Evolutionary conservation across 495 filamentous ascomycete species (phyloP).

Genomic region (Annulohypoxylon moriforme): DNA sequence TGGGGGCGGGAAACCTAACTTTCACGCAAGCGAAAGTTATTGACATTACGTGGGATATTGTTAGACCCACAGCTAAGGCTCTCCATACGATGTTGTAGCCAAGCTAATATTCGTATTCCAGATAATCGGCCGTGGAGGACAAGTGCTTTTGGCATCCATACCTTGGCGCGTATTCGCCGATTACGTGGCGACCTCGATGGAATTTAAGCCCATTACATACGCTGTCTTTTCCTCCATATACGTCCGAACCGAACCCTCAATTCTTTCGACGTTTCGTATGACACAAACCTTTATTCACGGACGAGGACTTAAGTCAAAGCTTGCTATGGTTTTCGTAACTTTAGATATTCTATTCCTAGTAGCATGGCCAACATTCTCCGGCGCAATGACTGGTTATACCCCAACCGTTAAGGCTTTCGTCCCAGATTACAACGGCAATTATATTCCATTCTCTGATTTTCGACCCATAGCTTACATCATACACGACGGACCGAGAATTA

Average conservation of each 20-base stretch:
- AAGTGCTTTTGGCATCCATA: conserved; percentile 37
- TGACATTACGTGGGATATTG: conserved; percentile 49
- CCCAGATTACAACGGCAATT: conserved; percentile 17
- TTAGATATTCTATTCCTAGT: conserved; percentile 38
- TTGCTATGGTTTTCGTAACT: conserved; percentile 26
- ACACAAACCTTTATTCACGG: conserved; percentile 1
- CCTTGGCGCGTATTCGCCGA: conserved; percentile 42
- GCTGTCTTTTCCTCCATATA: conserved; percentile 28
- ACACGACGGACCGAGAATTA: conserved; percentile 36
- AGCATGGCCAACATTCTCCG: conserved; percentile 45
- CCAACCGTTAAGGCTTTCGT: conserved; percentile 32
- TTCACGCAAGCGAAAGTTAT: conserved; percentile 45
- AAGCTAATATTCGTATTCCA: neutral
- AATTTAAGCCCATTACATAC: conserved; percentile 37
- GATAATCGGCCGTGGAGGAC: conserved; percentile 39
- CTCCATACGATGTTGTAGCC: neutral
- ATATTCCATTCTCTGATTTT: conserved; percentile 29
- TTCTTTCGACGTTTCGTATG: conserved; percentile 10
- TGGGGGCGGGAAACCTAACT: conserved; percentile 31
- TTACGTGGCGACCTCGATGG: conserved; percentile 40
- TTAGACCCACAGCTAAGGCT: neutral
- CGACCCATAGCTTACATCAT: conserved; percentile 21
- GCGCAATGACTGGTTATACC: conserved; percentile 51
- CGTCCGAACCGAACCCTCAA: conserved; percentile 18
- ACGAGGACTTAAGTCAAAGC: conserved; percentile 11